These are phyloP conservation scores for Cyberlindnera misumaiensis DNA, from an alignment of 805 yeast species.

Conservation along the genomic window DNA sequence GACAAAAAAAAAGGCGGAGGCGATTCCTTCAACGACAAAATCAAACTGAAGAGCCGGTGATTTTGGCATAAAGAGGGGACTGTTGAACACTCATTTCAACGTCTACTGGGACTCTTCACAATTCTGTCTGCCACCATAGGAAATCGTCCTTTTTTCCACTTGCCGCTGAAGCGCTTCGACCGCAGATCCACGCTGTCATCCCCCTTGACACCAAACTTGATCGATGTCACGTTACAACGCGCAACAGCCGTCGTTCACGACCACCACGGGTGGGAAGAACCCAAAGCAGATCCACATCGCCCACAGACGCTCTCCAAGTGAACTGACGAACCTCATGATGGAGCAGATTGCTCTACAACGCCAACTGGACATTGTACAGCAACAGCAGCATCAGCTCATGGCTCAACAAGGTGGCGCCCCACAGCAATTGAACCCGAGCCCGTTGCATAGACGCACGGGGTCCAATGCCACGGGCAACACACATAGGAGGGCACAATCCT, in stretches of 20 bases:
- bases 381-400: constrained; percentile 82
- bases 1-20: no score
- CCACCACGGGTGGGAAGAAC: constrained; percentile 33
- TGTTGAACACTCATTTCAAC: no score
- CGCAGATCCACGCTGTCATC: no score
- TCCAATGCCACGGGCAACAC: constrained; percentile 10
- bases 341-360: constrained; percentile 86
- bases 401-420: constrained; percentile 19
- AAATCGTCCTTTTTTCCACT: no score
- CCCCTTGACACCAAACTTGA: no score
- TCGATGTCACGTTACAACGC: constrained; percentile 11
- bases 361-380: constrained; percentile 86
- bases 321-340: constrained; percentile 84
- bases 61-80: no score
- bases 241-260: constrained; percentile 20
- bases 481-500: constrained; percentile 45
- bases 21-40: no score
- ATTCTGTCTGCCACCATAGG: no score
- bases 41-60: no score
- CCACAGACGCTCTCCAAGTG: constrained; percentile 95
- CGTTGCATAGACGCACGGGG: constrained; percentile 1
- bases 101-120: no score
- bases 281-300: constrained; percentile 81
- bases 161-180: no score
- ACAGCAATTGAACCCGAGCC: no score